Evolutionary conservation across 345 rosid species (phyloP).

Genomic region (Boechera divaricarpa): DNA sequence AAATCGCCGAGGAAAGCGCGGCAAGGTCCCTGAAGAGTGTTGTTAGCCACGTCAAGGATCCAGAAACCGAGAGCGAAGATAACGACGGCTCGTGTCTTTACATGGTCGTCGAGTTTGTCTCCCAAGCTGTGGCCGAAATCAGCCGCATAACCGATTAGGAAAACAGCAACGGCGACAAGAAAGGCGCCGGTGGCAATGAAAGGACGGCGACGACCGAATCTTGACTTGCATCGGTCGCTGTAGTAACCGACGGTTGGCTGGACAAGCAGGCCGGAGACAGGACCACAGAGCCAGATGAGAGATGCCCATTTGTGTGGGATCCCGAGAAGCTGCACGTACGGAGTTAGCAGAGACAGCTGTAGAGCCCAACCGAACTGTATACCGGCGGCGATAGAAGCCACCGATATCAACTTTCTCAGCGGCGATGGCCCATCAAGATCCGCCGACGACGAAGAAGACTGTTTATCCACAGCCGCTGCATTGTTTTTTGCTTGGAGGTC

Average conservation of each 20-base stretch:
- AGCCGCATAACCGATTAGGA: slow-evolving; percentile 78
- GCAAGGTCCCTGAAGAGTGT: slow-evolving; percentile 86
- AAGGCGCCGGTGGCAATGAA: slow-evolving; percentile 62
- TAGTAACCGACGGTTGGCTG: slow-evolving; percentile 86
- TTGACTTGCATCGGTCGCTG: slow-evolving; percentile 72
- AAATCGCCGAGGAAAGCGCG: slow-evolving; percentile 85
- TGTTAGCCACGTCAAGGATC: slow-evolving; percentile 72
- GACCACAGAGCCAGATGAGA: slow-evolving; percentile 84
- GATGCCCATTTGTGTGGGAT: slow-evolving; percentile 86
- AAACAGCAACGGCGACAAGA: slow-evolving; percentile 60
- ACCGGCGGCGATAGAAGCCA: slow-evolving; percentile 86
- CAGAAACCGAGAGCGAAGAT: slow-evolving; percentile 32
- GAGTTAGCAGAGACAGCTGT: slow-evolving; percentile 81
- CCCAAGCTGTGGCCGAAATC: slow-evolving; percentile 62
- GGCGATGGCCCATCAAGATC: slow-evolving; percentile 18
- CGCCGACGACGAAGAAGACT: background rate
- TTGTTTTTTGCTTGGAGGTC: background rate
- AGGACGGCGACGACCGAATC: slow-evolving; percentile 88
- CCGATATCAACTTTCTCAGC: slow-evolving; percentile 55
- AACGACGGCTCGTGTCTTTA: slow-evolving; percentile 2
- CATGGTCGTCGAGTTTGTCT: slow-evolving; percentile 24
- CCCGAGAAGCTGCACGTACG: slow-evolving; percentile 80
- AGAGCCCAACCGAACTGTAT: slow-evolving; percentile 93
- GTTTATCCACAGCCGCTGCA: too few species aligned
- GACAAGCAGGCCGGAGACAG: slow-evolving; percentile 51